Evolutionary conservation across 345 rosid genomes (phyloP).

Genomic region (Syzygium oleosum): DNA sequence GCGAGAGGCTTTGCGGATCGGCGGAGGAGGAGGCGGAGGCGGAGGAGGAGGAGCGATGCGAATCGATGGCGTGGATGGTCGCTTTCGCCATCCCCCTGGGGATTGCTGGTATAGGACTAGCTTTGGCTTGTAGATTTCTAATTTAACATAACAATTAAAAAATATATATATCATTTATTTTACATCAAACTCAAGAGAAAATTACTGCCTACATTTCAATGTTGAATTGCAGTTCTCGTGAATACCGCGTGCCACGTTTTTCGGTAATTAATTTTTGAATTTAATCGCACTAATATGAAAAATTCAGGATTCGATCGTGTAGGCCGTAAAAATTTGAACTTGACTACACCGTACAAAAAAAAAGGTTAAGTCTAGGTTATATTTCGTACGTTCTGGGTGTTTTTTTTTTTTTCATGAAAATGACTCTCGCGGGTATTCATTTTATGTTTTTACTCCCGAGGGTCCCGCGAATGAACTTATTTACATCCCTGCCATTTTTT

Average conservation of each 20-base stretch:
- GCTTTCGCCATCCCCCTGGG: constrained; percentile 40
- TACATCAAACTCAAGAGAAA: background rate
- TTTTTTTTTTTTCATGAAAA: too few relatives aligned
- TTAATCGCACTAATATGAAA: background rate
- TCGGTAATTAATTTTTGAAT: background rate
- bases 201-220: background rate
- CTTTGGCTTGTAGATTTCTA: constrained; percentile 11
- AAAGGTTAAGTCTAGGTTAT: fast-evolving
- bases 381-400: too few relatives aligned
- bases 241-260: too few relatives aligned
- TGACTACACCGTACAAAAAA: background rate
- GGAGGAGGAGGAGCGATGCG: constrained; percentile 1
- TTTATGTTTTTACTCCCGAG: background rate
- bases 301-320: background rate
- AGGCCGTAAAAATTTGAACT: fast-evolving
- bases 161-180: background rate
- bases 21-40: background rate
- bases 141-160: background rate
- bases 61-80: constrained; percentile 13
- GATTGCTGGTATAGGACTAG: constrained; percentile 33
- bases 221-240: background rate
- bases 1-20: background rate
- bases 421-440: background rate
- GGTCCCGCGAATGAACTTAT: background rate
- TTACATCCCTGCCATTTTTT: background rate